These are phyloP conservation scores for Plantago rigida DNA, from an alignment of 305 asterid species.

Conservation along the genomic window DNA sequence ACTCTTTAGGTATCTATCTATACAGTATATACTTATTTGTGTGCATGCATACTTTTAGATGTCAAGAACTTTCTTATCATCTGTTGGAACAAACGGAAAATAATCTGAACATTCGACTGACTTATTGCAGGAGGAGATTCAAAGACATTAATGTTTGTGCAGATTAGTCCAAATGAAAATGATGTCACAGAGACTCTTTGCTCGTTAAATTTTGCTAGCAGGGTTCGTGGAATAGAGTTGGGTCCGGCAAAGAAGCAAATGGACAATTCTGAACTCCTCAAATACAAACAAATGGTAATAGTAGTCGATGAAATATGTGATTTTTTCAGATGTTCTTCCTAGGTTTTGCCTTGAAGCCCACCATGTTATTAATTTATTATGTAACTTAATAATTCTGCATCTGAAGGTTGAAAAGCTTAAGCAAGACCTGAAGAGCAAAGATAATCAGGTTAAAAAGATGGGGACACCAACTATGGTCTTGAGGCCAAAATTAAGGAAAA, in stretches of 20 bases:
- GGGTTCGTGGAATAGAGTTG: slow-evolving; percentile 90
- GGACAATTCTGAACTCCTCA: slow-evolving; percentile 69
- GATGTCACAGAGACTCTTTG: slow-evolving; percentile 87
- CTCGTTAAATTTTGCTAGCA: slow-evolving; percentile 86
- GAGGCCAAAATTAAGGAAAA: slow-evolving; percentile 73
- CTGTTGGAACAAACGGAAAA: not conserved
- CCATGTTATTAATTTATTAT: slow-evolving; percentile 16
- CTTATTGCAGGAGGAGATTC: slow-evolving; percentile 79
- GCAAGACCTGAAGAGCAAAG: slow-evolving; percentile 74
- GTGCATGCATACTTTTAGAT: slow-evolving; percentile 1
- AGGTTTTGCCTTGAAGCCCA: not conserved
- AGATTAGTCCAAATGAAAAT: slow-evolving; percentile 84
- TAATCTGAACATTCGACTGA: slow-evolving; percentile 1
- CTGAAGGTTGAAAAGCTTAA: slow-evolving; percentile 65
- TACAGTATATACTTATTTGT: too few relatives aligned
- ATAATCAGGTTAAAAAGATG: slow-evolving; percentile 62
- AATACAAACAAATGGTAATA: slow-evolving; percentile 73
- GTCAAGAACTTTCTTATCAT: not conserved
- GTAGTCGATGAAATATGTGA: not conserved
- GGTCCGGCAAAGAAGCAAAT: slow-evolving; percentile 94
- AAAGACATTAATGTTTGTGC: slow-evolving; percentile 90
- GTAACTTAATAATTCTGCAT: slow-evolving; percentile 17
- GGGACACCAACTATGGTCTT: slow-evolving; percentile 75
- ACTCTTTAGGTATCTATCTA: slow-evolving; percentile 66
- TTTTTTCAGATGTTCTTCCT: not conserved